Percentiles rank a stretch among this genome's conserved stretches.
Evolutionary conservation across 306 rosid species (phyloP).

Genomic region (Cucurbita maxima): DNA sequence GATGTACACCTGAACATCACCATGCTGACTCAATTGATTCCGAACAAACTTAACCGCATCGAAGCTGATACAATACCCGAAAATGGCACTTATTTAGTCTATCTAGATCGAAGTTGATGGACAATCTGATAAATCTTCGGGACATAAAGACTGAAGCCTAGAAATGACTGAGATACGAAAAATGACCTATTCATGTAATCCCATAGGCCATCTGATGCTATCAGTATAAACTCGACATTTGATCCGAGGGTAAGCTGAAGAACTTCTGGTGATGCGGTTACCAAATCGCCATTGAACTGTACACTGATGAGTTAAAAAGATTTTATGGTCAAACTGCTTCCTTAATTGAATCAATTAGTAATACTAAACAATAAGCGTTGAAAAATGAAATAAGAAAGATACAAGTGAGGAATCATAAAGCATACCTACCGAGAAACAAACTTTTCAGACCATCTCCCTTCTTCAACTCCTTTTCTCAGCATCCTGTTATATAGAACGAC

Average conservation of each 20-base stretch:
- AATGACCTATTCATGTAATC: conserved; percentile 81
- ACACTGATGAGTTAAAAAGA: conserved; percentile 35
- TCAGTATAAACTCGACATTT: conserved; percentile 62
- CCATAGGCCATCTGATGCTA: conserved; percentile 99
- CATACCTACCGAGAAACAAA: conserved; percentile 77
- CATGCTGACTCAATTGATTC: conserved; percentile 62
- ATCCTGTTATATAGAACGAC: conserved; percentile 43
- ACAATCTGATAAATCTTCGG: not conserved
- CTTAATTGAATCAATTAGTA: no score
- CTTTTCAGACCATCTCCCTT: conserved; percentile 86
- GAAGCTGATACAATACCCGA: conserved; percentile 48
- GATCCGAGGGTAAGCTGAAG: conserved; percentile 62
- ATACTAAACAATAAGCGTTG: not conserved
- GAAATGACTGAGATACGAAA: conserved; percentile 1
- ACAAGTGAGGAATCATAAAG: conserved; percentile 6
- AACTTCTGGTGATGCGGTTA: conserved; percentile 69
- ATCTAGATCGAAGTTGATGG: not conserved
- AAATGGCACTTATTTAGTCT: not conserved
- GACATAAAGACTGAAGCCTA: not conserved
- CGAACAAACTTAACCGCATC: conserved; percentile 77
- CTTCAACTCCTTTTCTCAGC: conserved; percentile 72
- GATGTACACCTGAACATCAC: conserved; percentile 70
- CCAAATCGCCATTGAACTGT: conserved; percentile 64
- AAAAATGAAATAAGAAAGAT: not conserved
- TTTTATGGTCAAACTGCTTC: not conserved